phyloP scores from a whole-genome alignment of 2,329 filamentous ascomycete species.

The Colletotrichum filicis region DNA sequence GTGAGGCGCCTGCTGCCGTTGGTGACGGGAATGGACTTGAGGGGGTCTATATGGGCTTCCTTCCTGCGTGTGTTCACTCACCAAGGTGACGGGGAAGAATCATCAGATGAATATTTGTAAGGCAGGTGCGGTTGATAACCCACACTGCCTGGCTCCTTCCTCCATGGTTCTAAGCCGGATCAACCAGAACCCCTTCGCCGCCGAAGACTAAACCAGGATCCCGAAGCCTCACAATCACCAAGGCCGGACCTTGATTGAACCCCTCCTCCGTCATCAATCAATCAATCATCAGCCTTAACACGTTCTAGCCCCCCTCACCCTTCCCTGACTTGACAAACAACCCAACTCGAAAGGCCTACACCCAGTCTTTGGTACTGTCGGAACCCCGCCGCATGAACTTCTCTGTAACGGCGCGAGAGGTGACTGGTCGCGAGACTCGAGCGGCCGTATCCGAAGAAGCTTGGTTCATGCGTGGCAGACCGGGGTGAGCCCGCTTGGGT shows the following conservation, averaged over 20 bases:
- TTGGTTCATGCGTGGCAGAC: constrained; percentile 3
- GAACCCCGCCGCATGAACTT: background rate
- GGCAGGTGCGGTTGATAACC: too few species aligned
- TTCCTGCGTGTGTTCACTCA: too few species aligned
- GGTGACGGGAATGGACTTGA: too few species aligned
- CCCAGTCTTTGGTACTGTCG: background rate
- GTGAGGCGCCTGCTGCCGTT: too few species aligned
- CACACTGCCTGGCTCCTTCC: background rate
- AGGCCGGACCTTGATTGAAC: background rate
- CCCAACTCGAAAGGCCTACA: background rate
- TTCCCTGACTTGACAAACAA: background rate
- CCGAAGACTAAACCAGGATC: background rate
- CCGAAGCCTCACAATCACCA: background rate
- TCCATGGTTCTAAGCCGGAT: background rate
- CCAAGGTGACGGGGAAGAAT: background rate
- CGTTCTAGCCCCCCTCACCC: background rate
- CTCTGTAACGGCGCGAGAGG: background rate
- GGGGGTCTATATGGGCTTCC: too few species aligned
- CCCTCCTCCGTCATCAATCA: background rate
- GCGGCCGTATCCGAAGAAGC: background rate
- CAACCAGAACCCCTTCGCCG: background rate
- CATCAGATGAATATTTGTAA: background rate
- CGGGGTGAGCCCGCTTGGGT: background rate
- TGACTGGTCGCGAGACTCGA: background rate
- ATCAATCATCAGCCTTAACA: background rate